Evolutionary conservation across 2,329 filamentous ascomycete species (phyloP), one percentile per base, ranked within the genome.

Genomic region (Sordariomycetes sp.): DNA sequence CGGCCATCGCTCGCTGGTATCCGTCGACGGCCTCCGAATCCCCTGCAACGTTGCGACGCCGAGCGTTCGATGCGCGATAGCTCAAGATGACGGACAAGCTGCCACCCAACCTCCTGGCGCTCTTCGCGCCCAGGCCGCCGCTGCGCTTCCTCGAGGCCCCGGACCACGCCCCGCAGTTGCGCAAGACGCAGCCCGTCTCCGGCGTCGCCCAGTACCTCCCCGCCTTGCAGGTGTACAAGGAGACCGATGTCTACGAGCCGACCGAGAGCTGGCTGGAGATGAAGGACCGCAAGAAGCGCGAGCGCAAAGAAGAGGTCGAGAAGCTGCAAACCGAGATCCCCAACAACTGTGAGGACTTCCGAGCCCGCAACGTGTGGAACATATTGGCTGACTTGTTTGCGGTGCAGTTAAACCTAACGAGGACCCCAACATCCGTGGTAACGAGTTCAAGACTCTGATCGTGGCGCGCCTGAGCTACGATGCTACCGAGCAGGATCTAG

Each of bases 381-480:
- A 50, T 24, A 32, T 46, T 25, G 61, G 55, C 63, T 65, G 59
- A 67, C 59, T 54, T 22, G 10, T 53, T 14, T 22, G 34, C 40
- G 5, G 32, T 62, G 43, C 63, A 92, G 92, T 89, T 72, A 89
- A 93, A 62, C 93, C 94, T 7, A 76, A 78, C 25, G 86, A 94
- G 43, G 94, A 99, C 67, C 82, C 88, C 14, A 94, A 97, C 66
- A 87, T 96, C 63, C 85, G 91, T 63, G 93, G 94, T 59, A 92
- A 97, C 74, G 88, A 93, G 1, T 97, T 94, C 79, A 96, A 90
- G 74, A 99, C 94, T 16, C 79, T 99, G 55, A 95, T 99, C 67
- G 89, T 97, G 58, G 88, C 90, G 57, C 87, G 94, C 58, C 79
- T 99, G 54, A 91, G 88, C 68, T 99, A 97, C 69, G 89, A 94